Percentiles rank a stretch among this genome's conserved stretches.
Conservation (phyloP, 345 rosid genomes). For the Lagerstroemia speciosa region DNA sequence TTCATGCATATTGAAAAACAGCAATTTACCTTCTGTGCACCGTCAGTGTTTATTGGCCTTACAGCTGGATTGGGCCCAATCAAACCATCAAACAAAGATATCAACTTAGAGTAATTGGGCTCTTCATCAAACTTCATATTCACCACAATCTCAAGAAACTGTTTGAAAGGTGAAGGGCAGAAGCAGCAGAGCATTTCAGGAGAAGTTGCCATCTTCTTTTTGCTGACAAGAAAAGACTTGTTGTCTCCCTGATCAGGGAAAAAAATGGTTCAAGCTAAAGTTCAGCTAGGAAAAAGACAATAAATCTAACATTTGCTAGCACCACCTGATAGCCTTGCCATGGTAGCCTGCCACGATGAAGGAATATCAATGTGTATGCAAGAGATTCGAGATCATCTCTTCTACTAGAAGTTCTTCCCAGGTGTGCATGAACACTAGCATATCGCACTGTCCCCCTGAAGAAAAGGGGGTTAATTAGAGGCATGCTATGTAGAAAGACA, state of each 20-base stretch:
- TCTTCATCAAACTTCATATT: constrained; percentile 95
- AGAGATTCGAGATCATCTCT: constrained; percentile 98
- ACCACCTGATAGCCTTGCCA: constrained; percentile 99
- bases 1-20: neutral
- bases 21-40: constrained; percentile 68
- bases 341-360: constrained; percentile 90
- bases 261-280: neutral
- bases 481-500: neutral
- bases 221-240: constrained; percentile 90
- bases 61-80: constrained; percentile 65
- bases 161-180: constrained; percentile 80
- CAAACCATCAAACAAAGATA: constrained; percentile 74
- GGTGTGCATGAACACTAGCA: constrained; percentile 96
- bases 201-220: constrained; percentile 94
- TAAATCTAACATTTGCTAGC: constrained; percentile 5
- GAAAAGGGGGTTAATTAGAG: constrained; percentile 5
- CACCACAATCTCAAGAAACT: constrained; percentile 81
- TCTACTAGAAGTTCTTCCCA: constrained; percentile 96
- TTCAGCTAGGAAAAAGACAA: neutral
- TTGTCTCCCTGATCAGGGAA: constrained; percentile 66
- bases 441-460: constrained; percentile 94
- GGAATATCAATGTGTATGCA: constrained; percentile 89
- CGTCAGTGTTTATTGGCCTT: constrained; percentile 91
- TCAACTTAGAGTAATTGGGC: constrained; percentile 79
- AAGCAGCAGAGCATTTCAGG: constrained; percentile 85